Evolutionary conservation across 176 grass and related monocot species (phyloP), one percentile per base, ranked within the genome.

Genomic region (Oryza officinalis): DNA sequence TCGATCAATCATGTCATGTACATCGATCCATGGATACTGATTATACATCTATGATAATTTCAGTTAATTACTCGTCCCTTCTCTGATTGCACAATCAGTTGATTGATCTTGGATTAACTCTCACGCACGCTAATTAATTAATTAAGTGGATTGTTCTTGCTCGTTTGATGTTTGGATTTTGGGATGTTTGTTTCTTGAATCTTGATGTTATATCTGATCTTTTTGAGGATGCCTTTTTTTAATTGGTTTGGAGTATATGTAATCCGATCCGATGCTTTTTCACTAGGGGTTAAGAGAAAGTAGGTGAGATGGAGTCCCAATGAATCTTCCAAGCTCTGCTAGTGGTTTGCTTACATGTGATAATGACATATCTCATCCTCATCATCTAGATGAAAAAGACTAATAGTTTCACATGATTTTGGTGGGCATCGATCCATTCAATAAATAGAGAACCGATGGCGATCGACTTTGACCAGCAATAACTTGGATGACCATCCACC

Each of bases 391-490:
- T 72, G 89, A 91, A 69, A 90, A 80, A 44, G 89, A 88, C 81
- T 65, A 72, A 49, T 83, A 68, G 59, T 65, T 77, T 87, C 87
- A 81, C 82, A 88, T 91, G 91, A 89, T 80, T 81, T 79, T 80
- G 35, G 65, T 84, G 27, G 64, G 59, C 87, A 71, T 61, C 82
- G 52, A 57, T 57, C 52, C 52, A 43, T 70, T 78, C 83, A 47
- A 65, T 77, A 67, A 80, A 89, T 33, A 80, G 88, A 33, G 77
- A 60, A 17, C 18, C 12, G 89, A 87, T 71, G 94, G 79, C 75
- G 49, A 90, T 81, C 71, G 68, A 57, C 18, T 91, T 97, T 97
- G 91, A 90, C 87, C 72, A 33, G 61, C 72, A 93, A 88, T 80
- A 71, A 85, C 67, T 41, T 86, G 61, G 13, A 26, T 5, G 57